Percentiles rank a stretch among this genome's conserved stretches.
Evolutionary conservation across 495 filamentous ascomycete genomes (phyloP).

Genomic region (Hypoxylon fragiforme): DNA sequence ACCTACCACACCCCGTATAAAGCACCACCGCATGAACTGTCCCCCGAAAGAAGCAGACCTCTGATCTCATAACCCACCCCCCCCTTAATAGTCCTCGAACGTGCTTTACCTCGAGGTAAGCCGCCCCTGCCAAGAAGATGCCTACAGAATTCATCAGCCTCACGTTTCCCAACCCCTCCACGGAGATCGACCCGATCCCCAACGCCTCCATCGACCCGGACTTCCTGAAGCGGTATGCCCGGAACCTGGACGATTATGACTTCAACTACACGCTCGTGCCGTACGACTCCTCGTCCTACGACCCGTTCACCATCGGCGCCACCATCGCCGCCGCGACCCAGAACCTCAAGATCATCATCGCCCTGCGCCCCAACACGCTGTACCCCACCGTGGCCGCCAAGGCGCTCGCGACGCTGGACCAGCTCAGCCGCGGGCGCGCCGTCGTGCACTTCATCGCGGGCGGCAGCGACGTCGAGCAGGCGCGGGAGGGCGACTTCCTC

Average conservation of each 20-base stretch:
- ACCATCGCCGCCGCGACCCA: conserved; percentile 56
- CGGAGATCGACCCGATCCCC: conserved; percentile 54
- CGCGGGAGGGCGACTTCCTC: conserved; percentile 57
- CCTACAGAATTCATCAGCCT: conserved; percentile 59
- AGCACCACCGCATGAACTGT: conserved; percentile 3
- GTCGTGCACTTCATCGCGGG: conserved; percentile 62
- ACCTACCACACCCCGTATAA: conserved; percentile 27
- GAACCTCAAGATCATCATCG: conserved; percentile 59
- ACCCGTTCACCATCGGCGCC: conserved; percentile 56
- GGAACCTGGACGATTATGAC: conserved; percentile 54
- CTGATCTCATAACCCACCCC: conserved; percentile 5
- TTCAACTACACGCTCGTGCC: conserved; percentile 60
- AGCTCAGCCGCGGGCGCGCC: conserved; percentile 53
- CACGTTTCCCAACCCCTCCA: conserved; percentile 55
- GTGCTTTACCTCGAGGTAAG: too few relatives aligned
- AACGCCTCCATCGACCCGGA: conserved; percentile 50
- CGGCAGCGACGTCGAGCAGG: conserved; percentile 56
- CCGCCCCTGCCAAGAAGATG: too few relatives aligned
- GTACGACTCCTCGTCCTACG: conserved; percentile 54
- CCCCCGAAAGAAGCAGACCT: background rate
- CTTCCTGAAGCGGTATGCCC: conserved; percentile 53
- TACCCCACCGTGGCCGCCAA: conserved; percentile 61
- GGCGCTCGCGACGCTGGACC: conserved; percentile 57
- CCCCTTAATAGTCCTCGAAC: too few relatives aligned
- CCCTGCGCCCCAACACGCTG: conserved; percentile 58